These are phyloP conservation scores for Castanea mollissima DNA, from an alignment of 306 rosid genomes.

Conservation along the genomic window DNA sequence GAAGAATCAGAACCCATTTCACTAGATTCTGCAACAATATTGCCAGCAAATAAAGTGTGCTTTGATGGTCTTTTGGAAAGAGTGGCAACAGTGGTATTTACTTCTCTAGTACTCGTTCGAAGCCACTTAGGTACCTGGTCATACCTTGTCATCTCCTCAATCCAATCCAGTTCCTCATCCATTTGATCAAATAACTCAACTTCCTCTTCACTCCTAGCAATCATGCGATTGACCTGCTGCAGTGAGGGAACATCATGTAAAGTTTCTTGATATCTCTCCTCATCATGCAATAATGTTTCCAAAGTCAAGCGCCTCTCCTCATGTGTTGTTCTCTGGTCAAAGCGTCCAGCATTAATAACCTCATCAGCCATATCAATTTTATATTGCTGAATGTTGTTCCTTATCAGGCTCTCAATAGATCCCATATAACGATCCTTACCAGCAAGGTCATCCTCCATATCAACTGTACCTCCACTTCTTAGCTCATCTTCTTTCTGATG, in stretches of 20 bases:
- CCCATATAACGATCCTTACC: slow-evolving; percentile 98
- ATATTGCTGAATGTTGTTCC: slow-evolving; percentile 92
- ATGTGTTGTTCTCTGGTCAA: slow-evolving; percentile 97
- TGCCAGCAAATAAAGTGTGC: slow-evolving; percentile 54
- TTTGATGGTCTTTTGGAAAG: slow-evolving; percentile 78
- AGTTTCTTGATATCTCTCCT: slow-evolving; percentile 94
- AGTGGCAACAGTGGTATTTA: slow-evolving; percentile 66
- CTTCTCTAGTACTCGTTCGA: slow-evolving; percentile 76
- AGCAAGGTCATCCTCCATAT: slow-evolving; percentile 90
- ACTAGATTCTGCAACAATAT: slow-evolving; percentile 49
- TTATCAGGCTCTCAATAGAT: slow-evolving; percentile 92
- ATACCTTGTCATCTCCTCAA: slow-evolving; percentile 77
- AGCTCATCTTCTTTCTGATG: slow-evolving; percentile 90
- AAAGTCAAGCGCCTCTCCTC: slow-evolving; percentile 94
- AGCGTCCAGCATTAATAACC: slow-evolving; percentile 99
- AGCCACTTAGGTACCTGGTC: slow-evolving; percentile 94
- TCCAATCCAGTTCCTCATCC: slow-evolving; percentile 97
- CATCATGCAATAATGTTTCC: slow-evolving; percentile 94
- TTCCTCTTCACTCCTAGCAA: slow-evolving; percentile 91
- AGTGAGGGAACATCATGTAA: slow-evolving; percentile 93
- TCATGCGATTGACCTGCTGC: slow-evolving; percentile 97
- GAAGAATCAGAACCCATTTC: slow-evolving; percentile 76
- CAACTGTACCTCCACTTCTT: slow-evolving; percentile 75
- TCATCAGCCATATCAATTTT: slow-evolving; percentile 99
- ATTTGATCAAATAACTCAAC: slow-evolving; percentile 88